Conservation (phyloP, 208 protist species). For the Trypanosoma rangeli region DNA sequence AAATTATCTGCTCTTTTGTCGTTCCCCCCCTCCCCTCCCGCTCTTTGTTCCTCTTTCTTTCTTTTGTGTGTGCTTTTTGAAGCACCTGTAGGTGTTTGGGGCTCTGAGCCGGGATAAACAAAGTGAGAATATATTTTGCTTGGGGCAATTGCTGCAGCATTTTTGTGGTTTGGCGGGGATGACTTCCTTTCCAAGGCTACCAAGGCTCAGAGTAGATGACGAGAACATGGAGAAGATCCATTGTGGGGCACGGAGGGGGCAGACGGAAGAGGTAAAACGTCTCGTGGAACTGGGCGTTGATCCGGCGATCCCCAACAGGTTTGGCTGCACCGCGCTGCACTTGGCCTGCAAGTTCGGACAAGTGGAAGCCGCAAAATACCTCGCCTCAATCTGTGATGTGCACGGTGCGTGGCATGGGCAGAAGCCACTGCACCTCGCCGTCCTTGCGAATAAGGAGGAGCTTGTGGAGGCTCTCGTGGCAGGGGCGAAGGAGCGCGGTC, state of each 20-base stretch:
- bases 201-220: slow-evolving; percentile 76
- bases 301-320: slow-evolving; percentile 76
- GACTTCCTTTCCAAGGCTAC: slow-evolving; percentile 62
- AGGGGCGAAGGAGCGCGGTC: slow-evolving; percentile 53
- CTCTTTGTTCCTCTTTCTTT: too few species aligned
- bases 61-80: too few species aligned
- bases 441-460: slow-evolving; percentile 63
- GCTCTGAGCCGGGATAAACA: too few species aligned
- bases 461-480: slow-evolving; percentile 66
- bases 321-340: slow-evolving; percentile 87
- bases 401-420: slow-evolving; percentile 76
- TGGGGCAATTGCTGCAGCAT: background rate
- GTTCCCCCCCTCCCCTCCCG: too few species aligned
- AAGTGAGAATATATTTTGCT: too few species aligned
- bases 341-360: slow-evolving; percentile 84
- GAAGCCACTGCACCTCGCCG: slow-evolving; percentile 79
- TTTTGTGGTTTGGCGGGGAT: slow-evolving; percentile 24
- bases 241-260: slow-evolving; percentile 71
- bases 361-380: slow-evolving; percentile 64
- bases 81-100: too few species aligned
- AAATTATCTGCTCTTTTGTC: too few species aligned
- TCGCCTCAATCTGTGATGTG: slow-evolving; percentile 59
- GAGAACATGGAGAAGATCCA: slow-evolving; percentile 92
- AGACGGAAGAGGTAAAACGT: slow-evolving; percentile 75
- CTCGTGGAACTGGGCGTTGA: slow-evolving; percentile 70